Evolutionary conservation across 1,284 basidiomycete genomes (phyloP).

Genomic region (Neotropicomus parvogracilis): DNA sequence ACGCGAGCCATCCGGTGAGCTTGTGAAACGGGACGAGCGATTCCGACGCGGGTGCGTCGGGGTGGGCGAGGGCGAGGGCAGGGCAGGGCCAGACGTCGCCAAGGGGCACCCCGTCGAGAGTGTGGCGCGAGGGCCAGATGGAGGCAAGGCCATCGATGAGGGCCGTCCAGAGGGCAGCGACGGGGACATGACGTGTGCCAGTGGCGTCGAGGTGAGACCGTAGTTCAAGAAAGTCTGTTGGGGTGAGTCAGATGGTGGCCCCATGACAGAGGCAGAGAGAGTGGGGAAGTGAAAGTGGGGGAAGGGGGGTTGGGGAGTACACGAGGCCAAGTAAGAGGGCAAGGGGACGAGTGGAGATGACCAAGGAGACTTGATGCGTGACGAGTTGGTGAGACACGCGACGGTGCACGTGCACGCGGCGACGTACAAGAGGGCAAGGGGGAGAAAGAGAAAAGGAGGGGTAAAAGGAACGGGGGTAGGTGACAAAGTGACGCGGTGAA

Average conservation of each 20-base stretch:
- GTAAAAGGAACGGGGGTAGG: too few species aligned
- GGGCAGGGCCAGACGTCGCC: constrained; percentile 91
- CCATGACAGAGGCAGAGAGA: neutral
- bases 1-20: constrained; percentile 89
- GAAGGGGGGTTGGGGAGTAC: neutral
- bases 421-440: neutral
- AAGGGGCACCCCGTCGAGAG: constrained; percentile 62
- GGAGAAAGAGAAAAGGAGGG: too few species aligned
- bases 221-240: constrained; percentile 65
- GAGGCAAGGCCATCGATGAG: constrained; percentile 80
- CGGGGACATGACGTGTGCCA: constrained; percentile 40
- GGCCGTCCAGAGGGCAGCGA: constrained; percentile 75
- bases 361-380: too few species aligned
- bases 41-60: constrained; percentile 42
- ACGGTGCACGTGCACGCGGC: neutral
- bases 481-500: neutral
- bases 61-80: constrained; percentile 39
- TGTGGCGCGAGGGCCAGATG: constrained; percentile 86
- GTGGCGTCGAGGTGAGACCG: constrained; percentile 43
- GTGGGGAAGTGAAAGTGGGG: neutral
- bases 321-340: constrained; percentile 2
- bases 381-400: too few species aligned
- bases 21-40: constrained; percentile 86
- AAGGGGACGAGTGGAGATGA: neutral
- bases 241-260: neutral